Conservation (phyloP, 2,329 filamentous ascomycete genomes). For the Plectosphaerella sp. region DNA sequence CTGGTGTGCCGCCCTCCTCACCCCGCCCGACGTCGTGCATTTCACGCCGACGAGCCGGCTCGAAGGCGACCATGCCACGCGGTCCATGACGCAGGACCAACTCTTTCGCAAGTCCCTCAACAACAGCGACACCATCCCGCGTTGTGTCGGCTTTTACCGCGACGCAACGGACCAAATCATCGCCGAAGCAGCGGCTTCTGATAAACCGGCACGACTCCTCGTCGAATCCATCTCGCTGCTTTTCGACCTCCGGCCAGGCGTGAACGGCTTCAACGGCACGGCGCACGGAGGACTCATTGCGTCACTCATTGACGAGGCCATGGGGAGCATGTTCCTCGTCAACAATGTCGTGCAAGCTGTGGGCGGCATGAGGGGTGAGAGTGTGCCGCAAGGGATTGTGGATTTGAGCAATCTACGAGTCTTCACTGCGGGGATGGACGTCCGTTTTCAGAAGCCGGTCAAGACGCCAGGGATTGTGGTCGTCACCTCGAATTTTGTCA, state of each 20-base stretch:
- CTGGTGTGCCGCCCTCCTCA: constrained; percentile 7
- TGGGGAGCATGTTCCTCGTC: constrained; percentile 17
- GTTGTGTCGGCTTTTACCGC: constrained; percentile 15
- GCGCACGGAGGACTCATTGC: constrained; percentile 19
- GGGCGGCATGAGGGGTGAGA: constrained; percentile 1
- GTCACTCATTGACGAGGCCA: constrained; percentile 20
- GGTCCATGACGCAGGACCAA: constrained; percentile 5
- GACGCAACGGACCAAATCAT: constrained; percentile 5
- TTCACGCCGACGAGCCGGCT: constrained; percentile 4
- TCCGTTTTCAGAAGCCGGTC: constrained; percentile 12
- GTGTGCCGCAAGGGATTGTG: constrained; percentile 6
- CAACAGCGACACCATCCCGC: constrained; percentile 12
- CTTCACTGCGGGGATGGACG: constrained; percentile 13
- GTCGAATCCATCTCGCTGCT: constrained; percentile 11
- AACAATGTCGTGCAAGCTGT: constrained; percentile 13
- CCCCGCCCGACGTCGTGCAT: neutral
- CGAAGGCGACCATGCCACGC: neutral
- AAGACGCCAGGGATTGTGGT: constrained; percentile 12
- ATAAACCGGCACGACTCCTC: neutral
- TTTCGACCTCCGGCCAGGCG: constrained; percentile 15
- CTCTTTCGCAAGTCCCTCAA: constrained; percentile 12
- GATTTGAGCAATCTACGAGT: constrained; percentile 2
- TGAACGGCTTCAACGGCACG: constrained; percentile 19
- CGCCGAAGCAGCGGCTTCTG: neutral
- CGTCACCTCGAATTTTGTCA: constrained; percentile 10